Percentiles rank a stretch among this genome's conserved stretches.
Evolutionary conservation across 148 eudicot genomes (phyloP).

Genomic region (Salicornia ramosissima): DNA sequence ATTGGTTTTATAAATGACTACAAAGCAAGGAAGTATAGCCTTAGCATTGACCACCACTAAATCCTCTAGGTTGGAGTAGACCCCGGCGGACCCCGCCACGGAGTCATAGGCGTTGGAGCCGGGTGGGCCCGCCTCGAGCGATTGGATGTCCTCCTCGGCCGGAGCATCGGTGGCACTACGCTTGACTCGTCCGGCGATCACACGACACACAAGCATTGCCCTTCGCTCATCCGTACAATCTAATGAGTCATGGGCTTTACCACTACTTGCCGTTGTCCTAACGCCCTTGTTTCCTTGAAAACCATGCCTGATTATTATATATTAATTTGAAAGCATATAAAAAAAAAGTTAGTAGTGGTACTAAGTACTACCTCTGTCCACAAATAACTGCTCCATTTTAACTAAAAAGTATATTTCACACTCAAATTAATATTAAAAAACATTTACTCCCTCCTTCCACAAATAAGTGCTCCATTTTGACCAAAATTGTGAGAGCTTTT

Average conservation of each 20-base stretch:
- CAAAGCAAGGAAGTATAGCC: constrained; percentile 94
- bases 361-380: too few relatives aligned
- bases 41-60: constrained; percentile 59
- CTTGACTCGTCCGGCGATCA: constrained; percentile 80
- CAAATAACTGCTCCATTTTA: too few relatives aligned
- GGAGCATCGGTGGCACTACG: constrained; percentile 38
- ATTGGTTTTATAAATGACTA: constrained; percentile 71
- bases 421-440: too few relatives aligned
- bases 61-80: constrained; percentile 78
- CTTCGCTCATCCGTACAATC: constrained; percentile 40
- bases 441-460: too few relatives aligned
- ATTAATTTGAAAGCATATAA: too few relatives aligned
- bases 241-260: constrained; percentile 74
- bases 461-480: too few relatives aligned
- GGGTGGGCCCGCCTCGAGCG: constrained; percentile 15
- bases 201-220: constrained; percentile 92
- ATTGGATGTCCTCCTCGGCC: constrained; percentile 30
- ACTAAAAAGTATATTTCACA: too few relatives aligned
- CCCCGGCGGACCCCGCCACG: constrained; percentile 54
- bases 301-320: constrained; percentile 49
- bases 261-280: constrained; percentile 84
- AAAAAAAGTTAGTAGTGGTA: too few relatives aligned
- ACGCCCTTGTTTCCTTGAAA: constrained; percentile 61
- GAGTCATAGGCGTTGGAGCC: constrained; percentile 48
- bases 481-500: too few relatives aligned